A percentile compares a stretch with the other conserved stretches of the same genome.
Evolutionary conservation across 2,329 filamentous ascomycete genomes (phyloP).

Genomic region (Sarocladiaceae sp.): DNA sequence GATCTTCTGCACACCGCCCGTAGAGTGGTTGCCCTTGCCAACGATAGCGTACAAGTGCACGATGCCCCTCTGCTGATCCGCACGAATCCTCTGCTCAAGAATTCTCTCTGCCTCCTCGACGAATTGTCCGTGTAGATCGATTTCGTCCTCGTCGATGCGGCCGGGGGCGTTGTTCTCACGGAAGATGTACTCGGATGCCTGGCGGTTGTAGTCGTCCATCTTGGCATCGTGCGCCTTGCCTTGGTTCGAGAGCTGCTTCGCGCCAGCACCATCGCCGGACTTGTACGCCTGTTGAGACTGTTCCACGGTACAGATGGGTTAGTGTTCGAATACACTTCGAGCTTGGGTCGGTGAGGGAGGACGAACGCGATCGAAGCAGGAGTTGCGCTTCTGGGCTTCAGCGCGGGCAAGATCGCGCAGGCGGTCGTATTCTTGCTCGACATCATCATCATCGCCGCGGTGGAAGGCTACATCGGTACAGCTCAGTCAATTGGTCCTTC

Average conservation of each 20-base stretch:
- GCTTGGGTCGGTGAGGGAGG: background rate
- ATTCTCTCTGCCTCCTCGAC: conserved; percentile 94
- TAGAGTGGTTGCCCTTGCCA: conserved; percentile 87
- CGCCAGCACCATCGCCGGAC: conserved; percentile 74
- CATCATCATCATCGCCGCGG: conserved; percentile 60
- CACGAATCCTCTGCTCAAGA: conserved; percentile 77
- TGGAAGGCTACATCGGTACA: conserved; percentile 63
- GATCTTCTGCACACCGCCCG: conserved; percentile 81
- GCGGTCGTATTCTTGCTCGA: conserved; percentile 88
- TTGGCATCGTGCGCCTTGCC: conserved; percentile 78
- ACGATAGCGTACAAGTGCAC: conserved; percentile 91
- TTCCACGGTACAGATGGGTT: background rate
- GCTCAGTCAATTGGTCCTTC: background rate
- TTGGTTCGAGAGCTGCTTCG: conserved; percentile 79
- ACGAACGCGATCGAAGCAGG: conserved; percentile 69
- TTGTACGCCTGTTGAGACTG: conserved; percentile 77
- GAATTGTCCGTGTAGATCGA: conserved; percentile 92
- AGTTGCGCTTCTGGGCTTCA: conserved; percentile 73
- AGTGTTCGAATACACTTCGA: too few species aligned
- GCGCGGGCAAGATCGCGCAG: conserved; percentile 77
- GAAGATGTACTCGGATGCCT: conserved; percentile 93
- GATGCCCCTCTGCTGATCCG: conserved; percentile 70
- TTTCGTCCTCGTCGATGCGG: conserved; percentile 72
- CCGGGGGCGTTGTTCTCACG: conserved; percentile 84
- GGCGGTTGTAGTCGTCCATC: conserved; percentile 85